These are phyloP conservation scores for Neurospora sp. DNA, from an alignment of 2,329 filamentous ascomycete species.

Conservation along the genomic window DNA sequence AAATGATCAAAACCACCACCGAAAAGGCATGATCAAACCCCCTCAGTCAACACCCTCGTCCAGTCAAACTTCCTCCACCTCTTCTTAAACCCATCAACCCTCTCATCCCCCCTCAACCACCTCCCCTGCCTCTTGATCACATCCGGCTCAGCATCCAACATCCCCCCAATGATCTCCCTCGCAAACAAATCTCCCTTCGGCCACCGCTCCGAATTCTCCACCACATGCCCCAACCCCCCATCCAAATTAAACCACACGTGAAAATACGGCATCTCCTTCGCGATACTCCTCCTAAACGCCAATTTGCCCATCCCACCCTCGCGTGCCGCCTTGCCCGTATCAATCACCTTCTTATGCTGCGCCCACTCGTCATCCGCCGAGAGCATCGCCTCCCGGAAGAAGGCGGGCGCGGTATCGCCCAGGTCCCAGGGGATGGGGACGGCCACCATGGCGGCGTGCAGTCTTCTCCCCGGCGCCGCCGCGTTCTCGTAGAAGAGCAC, in stretches of 20 bases:
- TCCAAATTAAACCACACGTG: conserved; percentile 94
- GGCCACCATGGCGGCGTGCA: conserved; percentile 76
- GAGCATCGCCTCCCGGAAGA: conserved; percentile 91
- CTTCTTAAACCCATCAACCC: conserved; percentile 71
- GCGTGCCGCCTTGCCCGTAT: conserved; percentile 60
- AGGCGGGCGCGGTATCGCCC: conserved; percentile 86
- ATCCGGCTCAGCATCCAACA: conserved; percentile 74
- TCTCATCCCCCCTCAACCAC: conserved; percentile 62
- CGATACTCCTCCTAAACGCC: conserved; percentile 74
- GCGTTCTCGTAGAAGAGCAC: conserved; percentile 98
- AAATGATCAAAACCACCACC: neutral
- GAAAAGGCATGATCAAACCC: neutral
- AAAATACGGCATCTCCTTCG: conserved; percentile 97
- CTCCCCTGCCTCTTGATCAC: conserved; percentile 83
- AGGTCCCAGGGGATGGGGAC: conserved; percentile 84
- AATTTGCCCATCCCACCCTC: conserved; percentile 62
- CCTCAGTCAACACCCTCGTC: conserved; percentile 47
- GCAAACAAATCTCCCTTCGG: conserved; percentile 89
- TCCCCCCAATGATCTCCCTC: conserved; percentile 82
- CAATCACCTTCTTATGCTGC: conserved; percentile 90
- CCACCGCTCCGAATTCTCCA: conserved; percentile 80
- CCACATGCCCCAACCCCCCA: conserved; percentile 83
- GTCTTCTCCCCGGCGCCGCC: conserved; percentile 64
- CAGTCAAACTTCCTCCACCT: conserved; percentile 92
- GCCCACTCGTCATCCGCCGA: conserved; percentile 86